Evolutionary conservation across 805 yeast species (phyloP).

Genomic region (Suhomyces kilbournensis): DNA sequence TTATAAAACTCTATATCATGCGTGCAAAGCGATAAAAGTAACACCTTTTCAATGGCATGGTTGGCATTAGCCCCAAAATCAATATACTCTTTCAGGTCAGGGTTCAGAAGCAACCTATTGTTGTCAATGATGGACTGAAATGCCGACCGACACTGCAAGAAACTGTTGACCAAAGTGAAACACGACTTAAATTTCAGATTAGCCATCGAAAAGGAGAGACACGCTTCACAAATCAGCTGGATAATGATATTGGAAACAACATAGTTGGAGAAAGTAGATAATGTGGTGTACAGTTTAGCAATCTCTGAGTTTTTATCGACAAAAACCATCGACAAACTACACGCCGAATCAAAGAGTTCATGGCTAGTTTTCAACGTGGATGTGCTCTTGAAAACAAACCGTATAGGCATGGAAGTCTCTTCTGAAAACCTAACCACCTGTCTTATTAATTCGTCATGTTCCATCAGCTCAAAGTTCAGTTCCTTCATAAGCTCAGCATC

Average conservation of each 20-base stretch:
- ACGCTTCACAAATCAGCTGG: constrained; percentile 34
- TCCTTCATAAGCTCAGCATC: constrained; percentile 22
- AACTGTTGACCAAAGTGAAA: constrained; percentile 34
- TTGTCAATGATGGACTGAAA: constrained; percentile 9
- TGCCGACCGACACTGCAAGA: constrained; percentile 25
- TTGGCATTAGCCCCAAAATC: constrained; percentile 19
- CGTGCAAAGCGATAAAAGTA: constrained; percentile 39
- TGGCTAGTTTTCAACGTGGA: constrained; percentile 9
- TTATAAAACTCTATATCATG: constrained; percentile 44
- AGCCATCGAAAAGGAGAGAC: constrained; percentile 30
- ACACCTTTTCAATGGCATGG: constrained; percentile 34
- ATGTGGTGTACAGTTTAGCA: constrained; percentile 15
- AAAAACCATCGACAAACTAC: constrained; percentile 29
- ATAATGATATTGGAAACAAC: constrained; percentile 29
- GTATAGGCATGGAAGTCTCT: constrained; percentile 26
- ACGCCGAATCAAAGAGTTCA: constrained; percentile 32
- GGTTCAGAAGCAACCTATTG: constrained; percentile 6
- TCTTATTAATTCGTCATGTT: constrained; percentile 11
- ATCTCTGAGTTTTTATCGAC: constrained; percentile 18
- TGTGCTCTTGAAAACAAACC: constrained; percentile 21
- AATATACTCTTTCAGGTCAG: constrained; percentile 5
- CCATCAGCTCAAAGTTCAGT: constrained; percentile 9
- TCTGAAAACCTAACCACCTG: constrained; percentile 16
- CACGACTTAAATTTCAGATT: constrained; percentile 36
- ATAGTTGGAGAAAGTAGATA: constrained; percentile 26